Evolutionary conservation across 352 stramenopile species (phyloP).

Genomic region (Globisporangium heterothallicum): DNA sequence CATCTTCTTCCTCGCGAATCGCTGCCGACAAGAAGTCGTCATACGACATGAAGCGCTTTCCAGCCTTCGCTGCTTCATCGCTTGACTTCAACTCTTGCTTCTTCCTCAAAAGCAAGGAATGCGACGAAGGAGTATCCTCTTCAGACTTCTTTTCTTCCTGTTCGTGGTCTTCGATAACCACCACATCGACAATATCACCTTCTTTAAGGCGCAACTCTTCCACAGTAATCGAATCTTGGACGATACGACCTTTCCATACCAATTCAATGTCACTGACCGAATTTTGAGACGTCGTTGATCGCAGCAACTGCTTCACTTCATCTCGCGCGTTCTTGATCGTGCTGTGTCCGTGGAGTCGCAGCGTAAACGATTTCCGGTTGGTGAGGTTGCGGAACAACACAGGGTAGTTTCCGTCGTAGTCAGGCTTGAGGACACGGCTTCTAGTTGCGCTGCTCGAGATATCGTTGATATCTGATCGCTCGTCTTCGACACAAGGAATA

Average conservation of each 20-base stretch:
- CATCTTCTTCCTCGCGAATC: constrained; percentile 42
- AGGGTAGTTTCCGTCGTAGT: constrained; percentile 50
- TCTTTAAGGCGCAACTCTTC: constrained; percentile 56
- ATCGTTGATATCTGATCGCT: constrained; percentile 23
- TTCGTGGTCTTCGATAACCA: constrained; percentile 52
- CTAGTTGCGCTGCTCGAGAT: constrained; percentile 16
- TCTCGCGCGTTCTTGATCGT: constrained; percentile 49
- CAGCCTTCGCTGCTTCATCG: constrained; percentile 19
- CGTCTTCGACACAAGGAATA: constrained; percentile 48
- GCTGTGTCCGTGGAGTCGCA: constrained; percentile 42
- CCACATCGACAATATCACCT: constrained; percentile 59
- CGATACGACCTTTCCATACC: constrained; percentile 53
- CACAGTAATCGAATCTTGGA: constrained; percentile 37
- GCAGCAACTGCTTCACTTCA: constrained; percentile 56
- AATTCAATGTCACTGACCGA: constrained; percentile 54
- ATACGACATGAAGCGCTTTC: constrained; percentile 76
- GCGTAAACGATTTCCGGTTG: constrained; percentile 66
- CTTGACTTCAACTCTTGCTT: constrained; percentile 18
- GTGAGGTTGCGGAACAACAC: constrained; percentile 59
- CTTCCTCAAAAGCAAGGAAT: constrained; percentile 25
- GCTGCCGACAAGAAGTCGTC: constrained; percentile 72
- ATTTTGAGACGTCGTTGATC: constrained; percentile 27
- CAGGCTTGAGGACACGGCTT: constrained; percentile 30
- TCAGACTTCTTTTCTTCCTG: constrained; percentile 29
- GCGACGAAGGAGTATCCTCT: constrained; percentile 10